Base-by-base conservation (phyloP, 176 grass and related monocot species). In the Bromus sterilis region DNA sequence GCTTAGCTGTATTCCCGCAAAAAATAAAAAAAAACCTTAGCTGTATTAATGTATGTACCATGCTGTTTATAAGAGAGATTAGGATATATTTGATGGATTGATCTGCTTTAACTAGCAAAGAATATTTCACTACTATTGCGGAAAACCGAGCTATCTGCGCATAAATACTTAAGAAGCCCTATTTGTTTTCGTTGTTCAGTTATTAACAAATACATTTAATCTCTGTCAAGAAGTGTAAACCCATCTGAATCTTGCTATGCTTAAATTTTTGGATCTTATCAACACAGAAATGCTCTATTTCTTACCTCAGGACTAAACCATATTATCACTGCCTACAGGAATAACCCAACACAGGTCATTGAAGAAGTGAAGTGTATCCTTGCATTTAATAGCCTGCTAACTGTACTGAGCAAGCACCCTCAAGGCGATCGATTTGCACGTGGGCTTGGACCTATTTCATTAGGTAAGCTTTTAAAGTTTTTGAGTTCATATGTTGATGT, bases 361-460 rank as follows among this genome's bases (percentile, higher is more conserved):
- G 91, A 95, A 71, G 90, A 95, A 77, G 91, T 99, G 44, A 82
- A 93, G 26, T 91, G 48, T 78, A 58, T 99, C 83, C 82, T 99
- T 82, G 82, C 83, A 81, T 95, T 99, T 84, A 89, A 95, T 87
- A 85, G 85, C 42, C 76, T 87, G 67, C 85, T 99, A 82, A 91
- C 73, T 39, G 82, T 36, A 85, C 80, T 99, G 76, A 90, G 85
- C 87, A 91, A 91, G 49, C 96, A 93, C 53, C 83, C 89, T 68
- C 63, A 99, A 88, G 77, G 43, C 84, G 80, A 77, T 83, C 80
- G 35, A 65, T 91, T 95, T 75, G 84, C 75, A 77, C 75, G 80
- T 72, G 96, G 93, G 44, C 82, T 99, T 74, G 96, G 91, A 53
- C 96, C 93, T 82, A 74, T 99, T 85, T 99, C 91, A 4, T 88